Base-by-base conservation (phyloP, 805 yeast species). In the Lipomyces japonicus region DNA sequence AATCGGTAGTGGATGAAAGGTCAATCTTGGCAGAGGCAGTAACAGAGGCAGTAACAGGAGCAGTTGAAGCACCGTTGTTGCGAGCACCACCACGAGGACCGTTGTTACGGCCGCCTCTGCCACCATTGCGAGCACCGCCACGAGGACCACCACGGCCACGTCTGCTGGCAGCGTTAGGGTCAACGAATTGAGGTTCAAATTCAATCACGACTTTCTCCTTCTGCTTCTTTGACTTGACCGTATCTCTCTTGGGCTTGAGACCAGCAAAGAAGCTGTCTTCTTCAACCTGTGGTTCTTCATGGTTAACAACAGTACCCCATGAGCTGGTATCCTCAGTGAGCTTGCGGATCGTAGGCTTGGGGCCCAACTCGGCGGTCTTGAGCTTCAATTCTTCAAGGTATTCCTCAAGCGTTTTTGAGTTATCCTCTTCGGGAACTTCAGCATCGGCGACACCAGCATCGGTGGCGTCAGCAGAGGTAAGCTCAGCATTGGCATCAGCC, bases 191-290 rank as follows among this genome's bases (percentile, higher is more conserved):
- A 10, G 53, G 59, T 42, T 81, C 81, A 63, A 86, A 75, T 60
- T 86, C 91, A 67, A 89, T 75, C 68, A 75, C 72, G 66, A 74
- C 77, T 84, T 88, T 88, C 71, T 84, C 84, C 81, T 90, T 90
- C 70, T 75, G 77, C 60, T 82, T 76, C 80, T 88, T 89, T 67
- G 76, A 65, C 74, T 80, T 84, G 65, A 73, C 64, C 28, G 39
- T 40, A 39, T 40, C 55, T 70, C 78, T 78, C 82, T 88, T 88
- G 68, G 74, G 69, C 68, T 75, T 74, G 64, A 88, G 70, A 50
- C 86, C 75, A 51, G 75, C 75, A 58, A 79, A 72, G 68, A 75
- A 81, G 44, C 71, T 75, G 28, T 28, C 46, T 66, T 74, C 75
- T 66, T 76, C 79, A 75, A 82, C 84, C n/a, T 14, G 7, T n/a